These are phyloP conservation scores for Limtongia smithiae DNA, from an alignment of 805 yeast genomes.

Conservation along the genomic window DNA sequence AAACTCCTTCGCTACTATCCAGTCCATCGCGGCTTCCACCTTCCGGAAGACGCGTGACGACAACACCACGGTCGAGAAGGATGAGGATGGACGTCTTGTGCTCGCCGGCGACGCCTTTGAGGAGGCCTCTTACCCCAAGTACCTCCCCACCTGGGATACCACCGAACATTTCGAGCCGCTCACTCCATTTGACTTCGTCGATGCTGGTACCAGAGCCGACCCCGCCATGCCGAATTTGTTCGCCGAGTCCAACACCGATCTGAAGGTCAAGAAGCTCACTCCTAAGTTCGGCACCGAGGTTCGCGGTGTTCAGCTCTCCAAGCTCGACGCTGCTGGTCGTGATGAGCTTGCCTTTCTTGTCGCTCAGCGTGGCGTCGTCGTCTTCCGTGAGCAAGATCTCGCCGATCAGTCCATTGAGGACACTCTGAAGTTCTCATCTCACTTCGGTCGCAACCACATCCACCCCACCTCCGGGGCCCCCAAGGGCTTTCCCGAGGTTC, in stretches of 20 bases:
- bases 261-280: conserved; percentile 43
- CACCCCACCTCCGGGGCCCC: conserved; percentile 77
- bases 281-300: conserved; percentile 72
- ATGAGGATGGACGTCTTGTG: conserved; percentile 23
- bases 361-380: conserved; percentile 70
- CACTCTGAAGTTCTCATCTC: conserved; percentile 49
- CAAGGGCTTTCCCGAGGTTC: conserved; percentile 54
- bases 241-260: conserved; percentile 35
- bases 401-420: conserved; percentile 40
- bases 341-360: conserved; percentile 67
- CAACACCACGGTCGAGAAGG: conserved; percentile 24
- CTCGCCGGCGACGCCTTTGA: conserved; percentile 29
- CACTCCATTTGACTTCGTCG: conserved; percentile 54
- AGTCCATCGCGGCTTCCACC: conserved; percentile 31
- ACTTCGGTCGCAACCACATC: conserved; percentile 68
- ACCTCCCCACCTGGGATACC: conserved; percentile 70
- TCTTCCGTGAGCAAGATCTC: conserved; percentile 69
- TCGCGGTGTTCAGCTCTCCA: conserved; percentile 58
- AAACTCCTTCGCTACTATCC: conserved; percentile 27
- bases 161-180: conserved; percentile 50
- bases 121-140: conserved; percentile 46
- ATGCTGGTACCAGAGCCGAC: conserved; percentile 68
- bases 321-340: conserved; percentile 51
- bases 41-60: conserved; percentile 28
- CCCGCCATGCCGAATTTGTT: conserved; percentile 52